A percentile compares a stretch with the other conserved stretches of the same genome.
Conservation (phyloP, 345 rosid species). For the Adansonia digitata region DNA sequence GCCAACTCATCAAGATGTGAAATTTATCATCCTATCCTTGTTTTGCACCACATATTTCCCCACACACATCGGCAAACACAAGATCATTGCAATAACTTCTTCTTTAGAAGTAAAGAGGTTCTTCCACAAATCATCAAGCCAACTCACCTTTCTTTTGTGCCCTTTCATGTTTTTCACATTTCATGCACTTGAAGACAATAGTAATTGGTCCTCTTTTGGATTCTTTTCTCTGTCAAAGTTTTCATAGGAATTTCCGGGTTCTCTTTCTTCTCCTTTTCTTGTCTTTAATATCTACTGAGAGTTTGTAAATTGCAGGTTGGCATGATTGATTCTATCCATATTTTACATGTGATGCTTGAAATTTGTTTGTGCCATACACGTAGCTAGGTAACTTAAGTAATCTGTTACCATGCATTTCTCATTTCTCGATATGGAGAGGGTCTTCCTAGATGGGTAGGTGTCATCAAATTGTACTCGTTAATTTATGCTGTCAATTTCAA, state of each 20-base stretch:
- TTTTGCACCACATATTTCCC: conserved; percentile 14
- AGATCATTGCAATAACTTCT: conserved; percentile 7
- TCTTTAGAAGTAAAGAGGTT: neutral
- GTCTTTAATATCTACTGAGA: neutral
- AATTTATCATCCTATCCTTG: conserved; percentile 18
- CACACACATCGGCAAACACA: conserved; percentile 2
- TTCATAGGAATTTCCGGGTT: conserved; percentile 5
- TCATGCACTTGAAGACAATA: conserved; percentile 11
- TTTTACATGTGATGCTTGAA: neutral
- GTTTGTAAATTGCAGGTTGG: neutral
- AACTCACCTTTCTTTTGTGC: conserved; percentile 20
- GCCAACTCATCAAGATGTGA: conserved; percentile 26
- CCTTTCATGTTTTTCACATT: conserved; percentile 3
- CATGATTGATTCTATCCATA: neutral
- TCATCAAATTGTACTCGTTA: neutral
- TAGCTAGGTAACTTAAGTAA: neutral
- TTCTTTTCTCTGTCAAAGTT: neutral
- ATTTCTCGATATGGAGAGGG: neutral
- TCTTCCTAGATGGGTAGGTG: neutral
- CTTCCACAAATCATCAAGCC: conserved; percentile 8
- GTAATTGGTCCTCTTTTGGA: conserved; percentile 19
- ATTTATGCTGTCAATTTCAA: neutral
- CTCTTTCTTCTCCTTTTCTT: neutral
- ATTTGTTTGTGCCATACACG: neutral
- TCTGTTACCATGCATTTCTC: neutral